Percentiles rank a stretch among this genome's conserved stretches.
These are phyloP conservation scores for Diaporthe amygdali DNA, from an alignment of 2,329 filamentous ascomycete genomes.

Conservation along the genomic window DNA sequence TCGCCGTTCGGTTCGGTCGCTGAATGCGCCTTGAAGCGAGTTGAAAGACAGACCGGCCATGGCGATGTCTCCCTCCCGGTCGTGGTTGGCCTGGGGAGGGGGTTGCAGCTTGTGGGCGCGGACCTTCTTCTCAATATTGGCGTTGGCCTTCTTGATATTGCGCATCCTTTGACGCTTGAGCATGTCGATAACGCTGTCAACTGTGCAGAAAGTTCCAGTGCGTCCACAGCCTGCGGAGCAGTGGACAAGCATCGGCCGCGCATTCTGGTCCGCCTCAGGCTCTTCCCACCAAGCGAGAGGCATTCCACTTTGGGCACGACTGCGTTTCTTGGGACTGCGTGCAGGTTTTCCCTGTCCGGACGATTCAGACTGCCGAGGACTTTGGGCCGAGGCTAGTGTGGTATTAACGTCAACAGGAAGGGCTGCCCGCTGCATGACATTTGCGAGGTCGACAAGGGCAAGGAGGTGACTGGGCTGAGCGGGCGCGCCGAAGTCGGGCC, in stretches of 20 bases:
- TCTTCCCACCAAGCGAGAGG: slow-evolving; percentile 60
- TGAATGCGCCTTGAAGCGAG: neutral
- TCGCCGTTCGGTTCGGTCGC: neutral
- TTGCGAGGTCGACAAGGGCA: slow-evolving; percentile 87
- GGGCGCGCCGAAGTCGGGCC: slow-evolving; percentile 95
- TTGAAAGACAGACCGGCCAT: slow-evolving; percentile 40
- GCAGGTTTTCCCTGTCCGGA: neutral
- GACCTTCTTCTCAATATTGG: slow-evolving; percentile 32
- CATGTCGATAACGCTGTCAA: slow-evolving; percentile 96
- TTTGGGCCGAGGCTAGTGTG: slow-evolving; percentile 30
- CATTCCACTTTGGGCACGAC: slow-evolving; percentile 26
- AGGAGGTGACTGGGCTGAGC: slow-evolving; percentile 88
- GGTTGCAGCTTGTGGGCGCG: slow-evolving; percentile 23
- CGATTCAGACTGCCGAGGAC: neutral
- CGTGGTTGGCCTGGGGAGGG: slow-evolving; percentile 30
- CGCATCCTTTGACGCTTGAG: slow-evolving; percentile 77
- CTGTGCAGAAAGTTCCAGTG: slow-evolving; percentile 95
- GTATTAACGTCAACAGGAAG: slow-evolving; percentile 48
- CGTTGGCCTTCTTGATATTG: slow-evolving; percentile 28
- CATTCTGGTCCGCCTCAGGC: slow-evolving; percentile 56
- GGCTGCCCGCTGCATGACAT: slow-evolving; percentile 69
- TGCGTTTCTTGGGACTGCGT: slow-evolving; percentile 28
- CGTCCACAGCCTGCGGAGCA: slow-evolving; percentile 96
- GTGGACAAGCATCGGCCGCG: slow-evolving; percentile 85
- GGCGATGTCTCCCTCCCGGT: slow-evolving; percentile 50